Base-by-base conservation (phyloP, 345 rosid genomes). In the Triadica sebifera region DNA sequence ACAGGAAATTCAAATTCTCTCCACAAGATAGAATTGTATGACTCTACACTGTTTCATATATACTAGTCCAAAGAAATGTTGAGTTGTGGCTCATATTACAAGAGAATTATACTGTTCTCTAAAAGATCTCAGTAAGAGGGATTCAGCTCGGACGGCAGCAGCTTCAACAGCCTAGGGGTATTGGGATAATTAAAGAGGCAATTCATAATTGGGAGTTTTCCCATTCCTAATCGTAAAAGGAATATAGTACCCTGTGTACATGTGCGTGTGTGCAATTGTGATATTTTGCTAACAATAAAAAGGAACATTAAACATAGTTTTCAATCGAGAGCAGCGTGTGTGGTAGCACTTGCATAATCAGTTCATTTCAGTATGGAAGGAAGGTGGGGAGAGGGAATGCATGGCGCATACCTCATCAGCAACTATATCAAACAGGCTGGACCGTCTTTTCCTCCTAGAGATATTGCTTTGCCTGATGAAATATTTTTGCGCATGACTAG, bases 401-500 rank as follows among this genome's bases (percentile, higher is more conserved):
- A 50, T 10, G 49, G 63, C 46, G 19, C 83, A 68, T 41, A 80
- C 83, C 39, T 80, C 83, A 72, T 80, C 83, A 67, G 76, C 83
- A n/a, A 80, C 66, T 1, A 80, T 75, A 80, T 80, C 83, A 72
- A 80, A 80, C 43, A 80, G 77, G 53, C 83, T 80, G 50, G 80
- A 75, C 6, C 83, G 80, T 15, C 83, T 75, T 71, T 80, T 80
- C 71, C 83, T 75, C 77, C 83, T 75, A 4, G 83, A 80, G 15
- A 72, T 67, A 56, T 80, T 80, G 73, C 74, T 67, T 47, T 79
- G 82, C 71, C 85, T 59, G 49, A 76, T 61, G 67, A 82, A 82
- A 51, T 64, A 79, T 39, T 82, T 82, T 56, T 82, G 85, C 2
- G 85, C 85, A 76, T 82, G 82, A 61, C 84, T 81, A 37, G 84